Conservation (phyloP, 805 yeast genomes). For the Yueomyces sinensis region DNA sequence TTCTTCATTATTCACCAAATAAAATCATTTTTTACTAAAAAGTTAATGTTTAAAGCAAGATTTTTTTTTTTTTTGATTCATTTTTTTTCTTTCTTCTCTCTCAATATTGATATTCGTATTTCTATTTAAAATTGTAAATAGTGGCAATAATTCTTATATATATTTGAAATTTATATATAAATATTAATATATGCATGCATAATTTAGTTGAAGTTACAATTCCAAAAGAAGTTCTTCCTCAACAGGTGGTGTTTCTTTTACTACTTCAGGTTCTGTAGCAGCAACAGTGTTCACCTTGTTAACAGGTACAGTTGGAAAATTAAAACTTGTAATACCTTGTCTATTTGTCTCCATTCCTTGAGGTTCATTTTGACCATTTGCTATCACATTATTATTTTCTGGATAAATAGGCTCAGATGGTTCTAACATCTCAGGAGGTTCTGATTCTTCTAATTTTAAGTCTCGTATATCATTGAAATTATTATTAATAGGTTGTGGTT, state of each 20-base stretch:
- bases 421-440: neutral
- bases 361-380: neutral
- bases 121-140: too few species aligned
- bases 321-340: constrained; percentile 25
- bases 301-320: constrained; percentile 31
- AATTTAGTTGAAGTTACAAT: too few species aligned
- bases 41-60: too few species aligned
- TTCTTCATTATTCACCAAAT: neutral
- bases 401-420: constrained; percentile 22
- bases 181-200: too few species aligned
- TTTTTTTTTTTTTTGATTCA: too few species aligned
- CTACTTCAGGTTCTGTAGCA: constrained; percentile 1
- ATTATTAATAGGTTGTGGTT: neutral
- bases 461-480: neutral
- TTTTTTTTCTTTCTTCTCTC: too few species aligned
- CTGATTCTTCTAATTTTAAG: neutral
- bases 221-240: constrained; percentile 20
- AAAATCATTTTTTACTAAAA: too few species aligned
- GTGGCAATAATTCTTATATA: too few species aligned
- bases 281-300: constrained; percentile 10
- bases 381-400: constrained; percentile 6
- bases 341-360: neutral
- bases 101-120: too few species aligned
- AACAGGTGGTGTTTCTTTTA: constrained; percentile 3
- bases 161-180: too few species aligned